Evolutionary conservation across 768 basidiomycete genomes (phyloP).

Genomic region (Boletus sp.): DNA sequence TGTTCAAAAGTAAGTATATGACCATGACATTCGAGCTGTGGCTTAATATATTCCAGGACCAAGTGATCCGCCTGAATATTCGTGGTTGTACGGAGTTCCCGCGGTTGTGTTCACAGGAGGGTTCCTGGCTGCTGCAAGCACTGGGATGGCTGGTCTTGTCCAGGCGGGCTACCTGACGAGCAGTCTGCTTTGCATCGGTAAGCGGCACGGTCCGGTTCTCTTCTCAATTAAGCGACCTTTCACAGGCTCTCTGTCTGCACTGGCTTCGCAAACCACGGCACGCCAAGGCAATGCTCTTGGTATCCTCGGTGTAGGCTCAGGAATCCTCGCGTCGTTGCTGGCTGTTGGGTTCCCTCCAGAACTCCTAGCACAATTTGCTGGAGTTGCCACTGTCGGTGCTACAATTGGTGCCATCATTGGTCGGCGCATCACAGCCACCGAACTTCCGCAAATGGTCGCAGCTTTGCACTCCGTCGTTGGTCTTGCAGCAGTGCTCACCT

Average conservation of each 20-base stretch:
- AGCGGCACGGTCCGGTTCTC: slow-evolving; percentile 1
- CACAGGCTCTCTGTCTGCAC: slow-evolving; percentile 73
- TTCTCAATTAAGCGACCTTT: background rate
- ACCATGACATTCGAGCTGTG: background rate
- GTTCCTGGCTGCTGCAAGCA: slow-evolving; percentile 77
- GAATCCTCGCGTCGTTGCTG: slow-evolving; percentile 74
- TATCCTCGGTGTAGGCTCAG: slow-evolving; percentile 79
- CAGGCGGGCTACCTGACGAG: slow-evolving; percentile 87
- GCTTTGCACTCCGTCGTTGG: slow-evolving; percentile 88
- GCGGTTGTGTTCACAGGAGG: slow-evolving; percentile 82
- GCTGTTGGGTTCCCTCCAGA: slow-evolving; percentile 82
- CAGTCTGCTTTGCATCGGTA: slow-evolving; percentile 84
- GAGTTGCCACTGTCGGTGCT: slow-evolving; percentile 73
- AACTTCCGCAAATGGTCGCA: slow-evolving; percentile 81
- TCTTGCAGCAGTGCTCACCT: slow-evolving; percentile 85
- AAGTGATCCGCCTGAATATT: slow-evolving; percentile 85
- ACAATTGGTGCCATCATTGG: slow-evolving; percentile 71
- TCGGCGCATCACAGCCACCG: slow-evolving; percentile 81
- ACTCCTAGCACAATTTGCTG: slow-evolving; percentile 75
- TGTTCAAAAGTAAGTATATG: slow-evolving; percentile 72
- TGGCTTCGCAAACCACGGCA: slow-evolving; percentile 78
- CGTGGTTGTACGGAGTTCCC: slow-evolving; percentile 78
- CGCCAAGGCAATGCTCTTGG: slow-evolving; percentile 89
- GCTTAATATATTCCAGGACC: slow-evolving; percentile 47
- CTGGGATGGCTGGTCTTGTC: slow-evolving; percentile 82